These are phyloP conservation scores for Tricholoma furcatifolium DNA, from an alignment of 768 basidiomycete genomes.

Conservation along the genomic window DNA sequence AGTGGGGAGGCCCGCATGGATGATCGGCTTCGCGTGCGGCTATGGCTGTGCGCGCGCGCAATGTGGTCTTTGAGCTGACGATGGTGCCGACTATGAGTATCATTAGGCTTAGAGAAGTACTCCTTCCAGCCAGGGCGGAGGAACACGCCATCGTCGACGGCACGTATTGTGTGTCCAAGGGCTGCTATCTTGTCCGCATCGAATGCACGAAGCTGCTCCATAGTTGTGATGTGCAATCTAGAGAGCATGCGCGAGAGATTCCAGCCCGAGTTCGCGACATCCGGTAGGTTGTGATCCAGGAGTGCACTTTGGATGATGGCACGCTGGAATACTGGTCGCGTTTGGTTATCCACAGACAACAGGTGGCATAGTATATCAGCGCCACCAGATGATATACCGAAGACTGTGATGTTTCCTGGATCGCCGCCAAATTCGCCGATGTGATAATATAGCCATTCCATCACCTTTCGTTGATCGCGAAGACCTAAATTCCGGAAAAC, in stretches of 20 bases:
- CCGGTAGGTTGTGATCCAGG: constrained; percentile 60
- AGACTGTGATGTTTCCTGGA: constrained; percentile 53
- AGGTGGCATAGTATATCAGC: constrained; percentile 63
- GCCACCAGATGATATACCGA: constrained; percentile 51
- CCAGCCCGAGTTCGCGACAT: constrained; percentile 60
- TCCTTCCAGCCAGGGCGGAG: constrained; percentile 62
- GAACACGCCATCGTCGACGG: constrained; percentile 69
- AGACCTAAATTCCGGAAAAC: constrained; percentile 40
- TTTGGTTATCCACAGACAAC: constrained; percentile 61
- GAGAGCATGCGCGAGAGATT: constrained; percentile 66
- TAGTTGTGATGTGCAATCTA: constrained; percentile 46
- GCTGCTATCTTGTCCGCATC: constrained; percentile 56
- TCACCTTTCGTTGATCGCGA: constrained; percentile 60
- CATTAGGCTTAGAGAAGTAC: constrained; percentile 35
- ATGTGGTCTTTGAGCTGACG: constrained; percentile 26
- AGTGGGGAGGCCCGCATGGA: constrained; percentile 18
- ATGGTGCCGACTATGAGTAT: constrained; percentile 24
- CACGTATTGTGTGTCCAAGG: constrained; percentile 49
- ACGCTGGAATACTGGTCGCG: constrained; percentile 62
- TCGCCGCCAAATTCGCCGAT: constrained; percentile 70
- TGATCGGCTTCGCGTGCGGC: constrained; percentile 22
- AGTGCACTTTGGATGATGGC: constrained; percentile 76
- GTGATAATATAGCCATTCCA: constrained; percentile 61
- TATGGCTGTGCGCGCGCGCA: constrained; percentile 21
- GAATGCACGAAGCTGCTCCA: constrained; percentile 64